These are phyloP conservation scores for Colletotrichum graminicola DNA, from an alignment of 2,329 filamentous ascomycete genomes.

Conservation along the genomic window DNA sequence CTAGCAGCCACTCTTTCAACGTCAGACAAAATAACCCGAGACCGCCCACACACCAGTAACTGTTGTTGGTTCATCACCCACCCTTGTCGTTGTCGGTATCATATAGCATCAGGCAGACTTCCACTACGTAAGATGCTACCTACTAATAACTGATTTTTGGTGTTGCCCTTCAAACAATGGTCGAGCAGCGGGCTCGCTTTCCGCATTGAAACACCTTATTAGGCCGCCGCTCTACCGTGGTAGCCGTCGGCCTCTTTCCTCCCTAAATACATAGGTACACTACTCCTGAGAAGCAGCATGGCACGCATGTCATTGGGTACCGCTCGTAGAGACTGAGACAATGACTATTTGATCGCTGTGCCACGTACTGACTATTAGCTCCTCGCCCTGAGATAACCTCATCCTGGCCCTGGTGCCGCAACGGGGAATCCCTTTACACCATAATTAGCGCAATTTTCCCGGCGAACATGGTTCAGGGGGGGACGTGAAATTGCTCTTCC, in stretches of 20 bases:
- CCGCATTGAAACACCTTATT: slow-evolving; percentile 34
- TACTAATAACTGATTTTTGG: not conserved
- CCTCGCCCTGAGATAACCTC: slow-evolving; percentile 17
- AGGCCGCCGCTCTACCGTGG: not conserved
- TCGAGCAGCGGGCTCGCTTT: slow-evolving; percentile 7
- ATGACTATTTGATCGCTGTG: slow-evolving; percentile 1
- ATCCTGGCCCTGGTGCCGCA: slow-evolving; percentile 11
- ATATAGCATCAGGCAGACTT: not conserved
- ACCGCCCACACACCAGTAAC: slow-evolving; percentile 15
- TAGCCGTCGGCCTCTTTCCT: not conserved
- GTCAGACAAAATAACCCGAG: slow-evolving; percentile 32
- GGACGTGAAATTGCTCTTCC: slow-evolving; percentile 24
- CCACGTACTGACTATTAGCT: slow-evolving; percentile 1
- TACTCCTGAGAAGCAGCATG: not conserved
- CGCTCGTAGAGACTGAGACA: slow-evolving; percentile 19
- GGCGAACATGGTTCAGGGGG: slow-evolving; percentile 35
- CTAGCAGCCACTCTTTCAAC: slow-evolving; percentile 36
- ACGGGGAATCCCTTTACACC: slow-evolving; percentile 17
- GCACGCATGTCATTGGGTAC: not conserved
- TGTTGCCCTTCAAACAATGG: slow-evolving; percentile 29
- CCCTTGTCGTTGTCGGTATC: not conserved
- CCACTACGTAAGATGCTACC: not conserved
- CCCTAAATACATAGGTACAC: not conserved
- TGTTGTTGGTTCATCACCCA: not conserved
- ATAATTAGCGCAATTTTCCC: slow-evolving; percentile 18